Conservation (phyloP, 805 yeast genomes). For the Teunomyces panamensis region DNA sequence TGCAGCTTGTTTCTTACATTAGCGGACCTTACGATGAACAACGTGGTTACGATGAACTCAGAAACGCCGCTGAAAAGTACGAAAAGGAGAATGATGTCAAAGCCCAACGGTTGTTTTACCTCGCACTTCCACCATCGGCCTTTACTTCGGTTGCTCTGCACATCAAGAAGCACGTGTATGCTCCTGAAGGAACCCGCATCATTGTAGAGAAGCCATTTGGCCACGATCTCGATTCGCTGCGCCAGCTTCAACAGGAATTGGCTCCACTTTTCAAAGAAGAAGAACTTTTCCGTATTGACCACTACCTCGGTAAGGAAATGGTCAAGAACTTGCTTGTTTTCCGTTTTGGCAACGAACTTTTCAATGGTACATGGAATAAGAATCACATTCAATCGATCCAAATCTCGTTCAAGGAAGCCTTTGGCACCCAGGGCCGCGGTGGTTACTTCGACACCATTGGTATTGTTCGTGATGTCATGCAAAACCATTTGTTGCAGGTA, state of each 20-base stretch:
- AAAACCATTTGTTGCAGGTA: conserved; percentile 93
- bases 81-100: conserved; percentile 51
- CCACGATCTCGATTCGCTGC: conserved; percentile 76
- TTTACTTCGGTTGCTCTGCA: conserved; percentile 76
- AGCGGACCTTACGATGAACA: conserved; percentile 77
- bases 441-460: conserved; percentile 96
- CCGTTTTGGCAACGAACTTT: conserved; percentile 86
- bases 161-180: conserved; percentile 67
- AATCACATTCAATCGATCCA: conserved; percentile 77
- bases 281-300: conserved; percentile 94
- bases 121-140: conserved; percentile 93
- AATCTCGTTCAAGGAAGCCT: conserved; percentile 94
- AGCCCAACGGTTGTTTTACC: conserved; percentile 82
- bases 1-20: conserved; percentile 62
- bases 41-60: conserved; percentile 66
- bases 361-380: conserved; percentile 87
- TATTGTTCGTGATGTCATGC: conserved; percentile 96
- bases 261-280: conserved; percentile 88
- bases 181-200: conserved; percentile 68
- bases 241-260: conserved; percentile 70
- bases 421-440: conserved; percentile 98
- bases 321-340: conserved; percentile 88
- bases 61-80: conserved; percentile 51
- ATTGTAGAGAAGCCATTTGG: conserved; percentile 98
- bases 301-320: conserved; percentile 96